Evolutionary conservation across 1,284 basidiomycete genomes (phyloP).

Genomic region (Melampsora medusae): DNA sequence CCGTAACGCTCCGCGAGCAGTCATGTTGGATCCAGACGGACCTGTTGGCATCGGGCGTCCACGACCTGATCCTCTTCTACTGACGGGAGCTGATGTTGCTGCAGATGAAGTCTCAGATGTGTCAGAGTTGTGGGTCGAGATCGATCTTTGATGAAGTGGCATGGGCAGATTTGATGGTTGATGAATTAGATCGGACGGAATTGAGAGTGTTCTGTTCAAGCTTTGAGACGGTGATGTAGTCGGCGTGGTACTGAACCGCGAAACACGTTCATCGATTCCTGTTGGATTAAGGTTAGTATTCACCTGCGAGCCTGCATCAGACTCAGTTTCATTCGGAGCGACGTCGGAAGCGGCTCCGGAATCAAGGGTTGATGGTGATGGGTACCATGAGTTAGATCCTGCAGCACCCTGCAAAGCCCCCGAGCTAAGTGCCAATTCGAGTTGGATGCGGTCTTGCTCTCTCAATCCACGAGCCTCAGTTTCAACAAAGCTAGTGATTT

Average conservation of each 20-base stretch:
- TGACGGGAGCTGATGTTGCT: slow-evolving; percentile 10
- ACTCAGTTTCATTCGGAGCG: not conserved
- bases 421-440: slow-evolving; percentile 61
- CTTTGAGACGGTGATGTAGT: slow-evolving; percentile 25
- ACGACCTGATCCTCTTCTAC: slow-evolving; percentile 28
- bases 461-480: slow-evolving; percentile 70
- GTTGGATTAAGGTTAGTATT: not conserved
- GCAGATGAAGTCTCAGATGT: slow-evolving; percentile 22
- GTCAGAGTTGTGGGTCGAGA: slow-evolving; percentile 26
- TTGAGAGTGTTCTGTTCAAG: slow-evolving; percentile 30
- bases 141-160: slow-evolving; percentile 27
- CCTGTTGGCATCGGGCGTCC: slow-evolving; percentile 2
- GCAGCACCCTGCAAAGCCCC: slow-evolving; percentile 52
- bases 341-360: slow-evolving; percentile 44
- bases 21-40: not conserved
- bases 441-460: slow-evolving; percentile 63
- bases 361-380: no score
- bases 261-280: not conserved
- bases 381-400: slow-evolving; percentile 50
- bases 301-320: slow-evolving; percentile 7
- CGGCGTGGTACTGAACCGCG: slow-evolving; percentile 27
- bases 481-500: slow-evolving; percentile 91
- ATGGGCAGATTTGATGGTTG: slow-evolving; percentile 5
- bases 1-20: slow-evolving; percentile 9
- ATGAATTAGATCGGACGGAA: slow-evolving; percentile 24